Evolutionary conservation across 139 green algal species (phyloP).

Genomic region (Trebouxia sp.): DNA sequence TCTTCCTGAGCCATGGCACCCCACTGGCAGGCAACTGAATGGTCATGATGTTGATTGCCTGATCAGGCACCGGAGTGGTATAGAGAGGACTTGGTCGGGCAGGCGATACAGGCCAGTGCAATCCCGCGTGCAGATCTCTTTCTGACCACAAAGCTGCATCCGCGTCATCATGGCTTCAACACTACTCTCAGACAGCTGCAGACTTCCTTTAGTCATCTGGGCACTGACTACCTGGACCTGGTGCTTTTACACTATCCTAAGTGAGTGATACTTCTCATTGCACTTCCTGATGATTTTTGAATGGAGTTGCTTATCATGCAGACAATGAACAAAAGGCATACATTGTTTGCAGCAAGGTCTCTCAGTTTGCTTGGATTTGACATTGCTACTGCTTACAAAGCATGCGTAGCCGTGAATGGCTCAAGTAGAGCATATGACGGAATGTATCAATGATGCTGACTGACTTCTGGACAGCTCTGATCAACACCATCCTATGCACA

Average conservation of each 20-base stretch:
- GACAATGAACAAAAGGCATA: too few species aligned
- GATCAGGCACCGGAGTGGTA: slow-evolving; percentile 78
- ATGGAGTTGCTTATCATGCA: not conserved
- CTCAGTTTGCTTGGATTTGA: too few species aligned
- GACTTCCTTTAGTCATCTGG: slow-evolving; percentile 56
- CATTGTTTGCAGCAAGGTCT: too few species aligned
- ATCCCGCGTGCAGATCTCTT: slow-evolving; percentile 67
- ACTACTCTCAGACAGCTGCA: slow-evolving; percentile 35
- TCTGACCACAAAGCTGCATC: slow-evolving; percentile 86
- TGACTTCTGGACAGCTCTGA: too few species aligned
- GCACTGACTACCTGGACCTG: slow-evolving; percentile 73
- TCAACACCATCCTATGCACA: too few species aligned
- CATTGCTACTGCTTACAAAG: too few species aligned
- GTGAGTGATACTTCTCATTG: slow-evolving; percentile 26
- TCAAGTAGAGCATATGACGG: too few species aligned
- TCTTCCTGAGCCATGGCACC: too few species aligned
- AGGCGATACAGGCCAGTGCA: slow-evolving; percentile 40
- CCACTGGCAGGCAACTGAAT: too few species aligned
- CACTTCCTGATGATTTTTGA: not conserved
- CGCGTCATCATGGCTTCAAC: slow-evolving; percentile 66
- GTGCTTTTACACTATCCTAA: slow-evolving; percentile 86
- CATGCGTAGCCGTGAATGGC: too few species aligned
- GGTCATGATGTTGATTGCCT: not conserved
- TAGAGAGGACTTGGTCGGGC: slow-evolving; percentile 73
- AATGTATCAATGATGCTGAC: too few species aligned